Conservation (phyloP, 306 rosid genomes). For the Mucuna pruriens region DNA sequence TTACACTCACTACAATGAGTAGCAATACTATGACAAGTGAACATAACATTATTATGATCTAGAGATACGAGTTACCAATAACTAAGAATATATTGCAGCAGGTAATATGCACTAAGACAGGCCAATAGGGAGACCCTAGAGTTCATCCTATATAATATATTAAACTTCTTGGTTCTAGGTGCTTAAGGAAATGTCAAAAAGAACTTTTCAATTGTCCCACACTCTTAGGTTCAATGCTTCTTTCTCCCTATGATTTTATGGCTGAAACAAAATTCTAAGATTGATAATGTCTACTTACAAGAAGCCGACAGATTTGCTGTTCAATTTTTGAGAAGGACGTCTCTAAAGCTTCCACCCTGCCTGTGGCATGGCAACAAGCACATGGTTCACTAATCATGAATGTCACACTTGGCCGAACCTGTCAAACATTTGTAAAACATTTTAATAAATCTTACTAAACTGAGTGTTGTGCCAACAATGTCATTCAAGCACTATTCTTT, state of each 20-base stretch:
- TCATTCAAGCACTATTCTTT: conserved; percentile 35
- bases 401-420: conserved; percentile 98
- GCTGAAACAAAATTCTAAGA: conserved; percentile 4
- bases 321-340: conserved; percentile 95
- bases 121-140: not conserved
- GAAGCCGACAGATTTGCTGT: conserved; percentile 86
- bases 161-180: not conserved
- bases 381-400: conserved; percentile 99
- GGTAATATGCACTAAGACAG: not conserved
- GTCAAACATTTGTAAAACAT: conserved; percentile 41
- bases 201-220: conserved; percentile 13
- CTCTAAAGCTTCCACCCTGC: conserved; percentile 97
- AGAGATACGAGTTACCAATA: not conserved
- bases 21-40: not conserved
- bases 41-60: conserved; percentile 6
- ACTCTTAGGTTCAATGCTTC: not conserved
- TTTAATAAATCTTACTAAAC: conserved; percentile 28
- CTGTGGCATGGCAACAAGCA: conserved; percentile 89
- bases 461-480: conserved; percentile 29
- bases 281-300: conserved; percentile 62
- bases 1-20: conserved; percentile 28
- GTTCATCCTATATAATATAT: not conserved
- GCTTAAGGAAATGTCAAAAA: conserved; percentile 14
- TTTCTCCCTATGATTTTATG: not conserved
- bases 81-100: conserved; percentile 5